Conservation (phyloP, 148 eudicot genomes). For the Pharnaceum exiguum region DNA sequence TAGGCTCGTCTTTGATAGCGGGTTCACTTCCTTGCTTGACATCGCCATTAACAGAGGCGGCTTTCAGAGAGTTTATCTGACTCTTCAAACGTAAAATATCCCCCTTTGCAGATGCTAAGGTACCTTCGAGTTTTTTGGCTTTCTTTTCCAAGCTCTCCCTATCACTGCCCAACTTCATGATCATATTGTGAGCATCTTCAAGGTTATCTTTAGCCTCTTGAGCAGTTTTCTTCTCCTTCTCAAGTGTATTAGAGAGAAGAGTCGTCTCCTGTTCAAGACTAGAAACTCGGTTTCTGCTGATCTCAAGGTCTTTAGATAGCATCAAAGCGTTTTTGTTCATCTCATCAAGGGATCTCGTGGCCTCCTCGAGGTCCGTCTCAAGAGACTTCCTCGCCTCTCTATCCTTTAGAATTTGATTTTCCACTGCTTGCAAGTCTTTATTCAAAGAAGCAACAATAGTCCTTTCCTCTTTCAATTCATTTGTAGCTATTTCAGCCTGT, state of each 20-base stretch:
- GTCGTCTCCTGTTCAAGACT: slow-evolving; percentile 55
- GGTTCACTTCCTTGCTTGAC: slow-evolving; percentile 13
- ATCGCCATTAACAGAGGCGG: slow-evolving; percentile 19
- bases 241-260: slow-evolving; percentile 30
- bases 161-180: slow-evolving; percentile 65
- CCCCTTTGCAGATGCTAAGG: slow-evolving; percentile 68
- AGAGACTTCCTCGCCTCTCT: slow-evolving; percentile 41
- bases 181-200: slow-evolving; percentile 60
- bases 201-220: slow-evolving; percentile 48
- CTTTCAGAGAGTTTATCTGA: slow-evolving; percentile 29
- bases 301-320: slow-evolving; percentile 57
- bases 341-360: slow-evolving; percentile 67
- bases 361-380: slow-evolving; percentile 55
- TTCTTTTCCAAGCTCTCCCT: slow-evolving; percentile 45
- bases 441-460: slow-evolving; percentile 37
- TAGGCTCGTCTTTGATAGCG: slow-evolving; percentile 2
- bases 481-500: slow-evolving; percentile 40
- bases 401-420: slow-evolving; percentile 42
- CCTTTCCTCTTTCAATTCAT: slow-evolving; percentile 51
- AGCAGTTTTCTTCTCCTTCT: slow-evolving; percentile 41
- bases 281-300: slow-evolving; percentile 35
- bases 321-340: slow-evolving; percentile 37
- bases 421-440: slow-evolving; percentile 40
- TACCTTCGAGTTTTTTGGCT: slow-evolving; percentile 57
- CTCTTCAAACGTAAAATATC: slow-evolving; percentile 65